Conservation (phyloP, 108 stramenopile species). For the Cyclotella baltica region DNA sequence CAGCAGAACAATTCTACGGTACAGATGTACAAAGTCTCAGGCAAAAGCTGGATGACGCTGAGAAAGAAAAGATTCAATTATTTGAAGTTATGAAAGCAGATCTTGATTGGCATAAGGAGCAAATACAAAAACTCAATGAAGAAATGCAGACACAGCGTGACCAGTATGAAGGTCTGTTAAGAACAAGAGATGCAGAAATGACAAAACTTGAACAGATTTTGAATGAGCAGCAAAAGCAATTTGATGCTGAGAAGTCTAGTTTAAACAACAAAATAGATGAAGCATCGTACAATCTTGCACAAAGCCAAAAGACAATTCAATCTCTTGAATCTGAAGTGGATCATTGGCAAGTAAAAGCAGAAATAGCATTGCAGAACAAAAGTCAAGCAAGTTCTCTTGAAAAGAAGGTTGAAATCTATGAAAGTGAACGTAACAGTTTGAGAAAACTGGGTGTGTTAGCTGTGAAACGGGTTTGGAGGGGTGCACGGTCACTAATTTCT, state of each 20-base stretch:
- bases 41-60: background rate
- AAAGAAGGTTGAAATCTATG: constrained; percentile 6
- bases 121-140: constrained; percentile 21
- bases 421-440: constrained; percentile 40
- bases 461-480: constrained; percentile 33
- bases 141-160: constrained; percentile 10
- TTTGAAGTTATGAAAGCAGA: constrained; percentile 17
- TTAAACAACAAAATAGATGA: background rate
- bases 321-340: constrained; percentile 13
- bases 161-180: background rate
- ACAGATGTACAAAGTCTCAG: background rate
- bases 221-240: background rate
- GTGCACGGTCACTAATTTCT: constrained; percentile 18
- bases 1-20: background rate
- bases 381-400: constrained; percentile 5
- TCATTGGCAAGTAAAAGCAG: constrained; percentile 4
- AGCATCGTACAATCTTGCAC: background rate
- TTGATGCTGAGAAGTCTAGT: background rate
- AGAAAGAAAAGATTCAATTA: constrained; percentile 9
- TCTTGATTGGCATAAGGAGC: constrained; percentile 13
- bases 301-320: constrained; percentile 5
- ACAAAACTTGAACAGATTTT: background rate
- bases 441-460: constrained; percentile 34
- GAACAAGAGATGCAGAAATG: background rate
- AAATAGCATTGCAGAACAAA: constrained; percentile 19